Evolutionary conservation across 2,329 filamentous ascomycete genomes (phyloP), one percentile per base, ranked within the genome.

Genomic region (Cytospora mali): DNA sequence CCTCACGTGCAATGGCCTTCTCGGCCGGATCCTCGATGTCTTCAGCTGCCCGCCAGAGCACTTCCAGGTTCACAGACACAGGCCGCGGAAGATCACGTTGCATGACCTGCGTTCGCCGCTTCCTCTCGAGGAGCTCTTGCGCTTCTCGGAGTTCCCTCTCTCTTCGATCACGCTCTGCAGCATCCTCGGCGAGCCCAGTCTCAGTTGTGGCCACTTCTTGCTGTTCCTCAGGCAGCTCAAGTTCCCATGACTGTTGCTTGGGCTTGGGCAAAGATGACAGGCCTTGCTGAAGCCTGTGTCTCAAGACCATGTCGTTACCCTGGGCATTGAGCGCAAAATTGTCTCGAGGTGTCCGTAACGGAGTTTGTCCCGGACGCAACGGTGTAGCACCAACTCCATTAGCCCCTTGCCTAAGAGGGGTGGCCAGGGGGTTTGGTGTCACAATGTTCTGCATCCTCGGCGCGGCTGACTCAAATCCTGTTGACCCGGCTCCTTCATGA

Each of bases 401-500:
- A 1, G 80, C 75, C 48, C 79, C 84, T 65, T 87, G 81, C 59
- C 91, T 85, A 67, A 96, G 83, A 1, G 95, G 95, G 0, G 95
- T 99, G 0, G 95, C 93, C 80, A 99, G 84, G 0, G 95, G 95
- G 72, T 99, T 99, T 0, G 95, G 95, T 0, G 95, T 99, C n/a
- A 93, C 85, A 61, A 94, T 85, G 35, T 88, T 83, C 66, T 97
- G 90, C 71, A 88, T 89, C 62, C 91, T 86, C 42, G 94, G 93
- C 1, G 92, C 86, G 49, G 90, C 90, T 46, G 93, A 90, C 69
- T 95, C 91, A 70, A 97, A 96, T 0, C 93, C 93, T 7, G 93
- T 96, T 13, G 93, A 96, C 4, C 85, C 88, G 51, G 83, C 79
- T 6, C 92, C 92, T 71, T 97, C 91, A 62, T 93, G 86, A 13